A percentile compares a stretch with the other conserved stretches of the same genome.
Conservation (phyloP, 202 grass and related monocot species). For the Bolboschoenoplectus hybrid region DNA sequence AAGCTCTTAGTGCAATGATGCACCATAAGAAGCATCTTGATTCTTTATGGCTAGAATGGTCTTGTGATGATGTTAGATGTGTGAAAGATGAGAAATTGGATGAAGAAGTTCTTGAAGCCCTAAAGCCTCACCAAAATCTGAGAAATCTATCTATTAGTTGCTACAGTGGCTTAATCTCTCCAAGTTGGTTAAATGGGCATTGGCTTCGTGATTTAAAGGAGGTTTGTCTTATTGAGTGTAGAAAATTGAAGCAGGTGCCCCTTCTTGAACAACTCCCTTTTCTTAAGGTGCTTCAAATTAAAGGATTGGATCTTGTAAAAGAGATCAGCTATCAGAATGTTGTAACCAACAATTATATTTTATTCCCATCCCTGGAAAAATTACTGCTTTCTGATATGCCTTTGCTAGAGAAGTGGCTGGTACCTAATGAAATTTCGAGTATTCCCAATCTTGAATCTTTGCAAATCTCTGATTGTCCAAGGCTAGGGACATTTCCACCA, state of each 20-base stretch:
- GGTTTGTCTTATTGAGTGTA: constrained; percentile 14
- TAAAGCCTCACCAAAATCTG: constrained; percentile 23
- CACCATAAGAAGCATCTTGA: constrained; percentile 30
- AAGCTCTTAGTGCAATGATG: constrained; percentile 27
- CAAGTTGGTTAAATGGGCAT: constrained; percentile 30
- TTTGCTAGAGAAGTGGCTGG: constrained; percentile 9
- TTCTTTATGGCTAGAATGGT: constrained; percentile 38
- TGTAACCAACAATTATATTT: background rate
- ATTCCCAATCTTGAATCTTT: constrained; percentile 32
- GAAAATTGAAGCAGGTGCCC: constrained; percentile 15
- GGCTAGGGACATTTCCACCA: background rate
- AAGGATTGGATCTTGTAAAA: constrained; percentile 32
- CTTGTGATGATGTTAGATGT: constrained; percentile 10
- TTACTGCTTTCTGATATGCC: constrained; percentile 27
- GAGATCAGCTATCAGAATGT: background rate
- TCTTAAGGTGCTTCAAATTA: constrained; percentile 33
- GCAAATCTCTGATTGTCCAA: constrained; percentile 26
- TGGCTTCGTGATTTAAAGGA: constrained; percentile 23
- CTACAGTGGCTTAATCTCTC: constrained; percentile 28
- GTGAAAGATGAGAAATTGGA: background rate
- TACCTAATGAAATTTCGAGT: constrained; percentile 9
- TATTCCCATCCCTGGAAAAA: constrained; percentile 30
- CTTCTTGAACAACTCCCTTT: constrained; percentile 31
- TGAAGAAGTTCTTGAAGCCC: constrained; percentile 26
- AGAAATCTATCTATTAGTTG: constrained; percentile 15